Evolutionary conservation across 495 filamentous ascomycete species (phyloP).

Genomic region (Xylaria nigripes): DNA sequence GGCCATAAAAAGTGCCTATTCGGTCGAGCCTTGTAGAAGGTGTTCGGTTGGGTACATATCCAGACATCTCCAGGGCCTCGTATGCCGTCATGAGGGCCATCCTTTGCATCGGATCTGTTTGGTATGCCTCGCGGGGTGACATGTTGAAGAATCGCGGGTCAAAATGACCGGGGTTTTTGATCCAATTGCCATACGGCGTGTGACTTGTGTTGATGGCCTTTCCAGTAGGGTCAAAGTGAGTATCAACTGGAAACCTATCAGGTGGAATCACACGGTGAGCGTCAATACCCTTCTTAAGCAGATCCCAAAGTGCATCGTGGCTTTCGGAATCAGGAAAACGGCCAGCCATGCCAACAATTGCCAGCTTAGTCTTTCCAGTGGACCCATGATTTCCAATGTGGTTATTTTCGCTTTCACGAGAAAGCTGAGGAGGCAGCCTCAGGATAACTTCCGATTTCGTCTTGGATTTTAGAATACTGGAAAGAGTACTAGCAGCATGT

Average conservation of each 20-base stretch:
- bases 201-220: slow-evolving; percentile 71
- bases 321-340: slow-evolving; percentile 63
- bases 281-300: slow-evolving; percentile 58
- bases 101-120: slow-evolving; percentile 85
- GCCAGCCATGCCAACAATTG: slow-evolving; percentile 71
- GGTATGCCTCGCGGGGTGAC: slow-evolving; percentile 82
- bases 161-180: slow-evolving; percentile 76
- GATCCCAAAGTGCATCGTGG: slow-evolving; percentile 61
- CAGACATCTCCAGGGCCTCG: slow-evolving; percentile 86
- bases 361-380: slow-evolving; percentile 41
- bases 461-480: slow-evolving; percentile 30
- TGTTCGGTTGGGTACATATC: slow-evolving; percentile 78
- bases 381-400: slow-evolving; percentile 38
- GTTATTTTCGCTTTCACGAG: slow-evolving; percentile 24
- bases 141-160: slow-evolving; percentile 92
- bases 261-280: slow-evolving; percentile 54
- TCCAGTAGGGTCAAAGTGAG: slow-evolving; percentile 68
- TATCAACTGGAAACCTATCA: slow-evolving; percentile 71
- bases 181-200: slow-evolving; percentile 83
- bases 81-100: slow-evolving; percentile 78
- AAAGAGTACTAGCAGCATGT: slow-evolving; percentile 36
- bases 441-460: slow-evolving; percentile 36
- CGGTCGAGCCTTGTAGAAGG: slow-evolving; percentile 75
- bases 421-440: slow-evolving; percentile 25
- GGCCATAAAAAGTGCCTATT: slow-evolving; percentile 87